Evolutionary conservation across 805 yeast genomes (phyloP).

Genomic region (Yarrowia sp.): DNA sequence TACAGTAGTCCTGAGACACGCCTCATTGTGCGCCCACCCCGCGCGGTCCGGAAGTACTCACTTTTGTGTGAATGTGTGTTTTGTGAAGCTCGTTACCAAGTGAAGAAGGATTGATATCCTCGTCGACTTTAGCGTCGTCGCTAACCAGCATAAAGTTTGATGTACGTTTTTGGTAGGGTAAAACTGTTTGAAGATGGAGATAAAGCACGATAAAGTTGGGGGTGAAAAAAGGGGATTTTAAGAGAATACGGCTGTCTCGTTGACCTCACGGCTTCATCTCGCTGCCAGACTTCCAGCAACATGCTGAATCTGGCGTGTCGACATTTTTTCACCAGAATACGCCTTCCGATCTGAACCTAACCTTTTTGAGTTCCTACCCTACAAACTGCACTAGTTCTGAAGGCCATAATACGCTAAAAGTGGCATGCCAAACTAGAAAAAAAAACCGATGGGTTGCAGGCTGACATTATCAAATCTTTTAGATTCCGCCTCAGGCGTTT

Average conservation of each 20-base stretch:
- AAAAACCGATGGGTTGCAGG: neutral
- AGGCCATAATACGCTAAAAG: neutral
- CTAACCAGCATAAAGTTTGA: conserved; percentile 17
- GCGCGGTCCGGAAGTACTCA: neutral
- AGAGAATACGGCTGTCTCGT: neutral
- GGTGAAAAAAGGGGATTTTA: neutral
- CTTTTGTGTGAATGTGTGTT: conserved; percentile 18
- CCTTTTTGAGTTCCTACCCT: conserved; percentile 8
- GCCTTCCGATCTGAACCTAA: conserved; percentile 23
- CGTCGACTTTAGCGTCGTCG: conserved; percentile 26
- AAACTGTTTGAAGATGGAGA: neutral
- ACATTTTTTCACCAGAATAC: neutral
- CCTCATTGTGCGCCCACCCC: neutral
- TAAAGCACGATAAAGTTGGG: neutral
- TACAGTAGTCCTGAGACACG: neutral
- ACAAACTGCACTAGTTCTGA: neutral
- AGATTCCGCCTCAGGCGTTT: neutral
- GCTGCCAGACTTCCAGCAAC: too few species aligned
- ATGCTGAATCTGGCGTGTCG: neutral
- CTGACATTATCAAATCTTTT: neutral
- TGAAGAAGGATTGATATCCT: conserved; percentile 12
- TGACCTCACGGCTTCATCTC: too few species aligned
- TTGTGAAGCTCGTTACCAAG: conserved; percentile 13
- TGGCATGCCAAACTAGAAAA: neutral
- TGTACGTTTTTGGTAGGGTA: conserved; percentile 21